Evolutionary conservation across 2,329 filamentous ascomycete species (phyloP), one percentile per base, ranked within the genome.

Genomic region (Paecilomyces niveus): DNA sequence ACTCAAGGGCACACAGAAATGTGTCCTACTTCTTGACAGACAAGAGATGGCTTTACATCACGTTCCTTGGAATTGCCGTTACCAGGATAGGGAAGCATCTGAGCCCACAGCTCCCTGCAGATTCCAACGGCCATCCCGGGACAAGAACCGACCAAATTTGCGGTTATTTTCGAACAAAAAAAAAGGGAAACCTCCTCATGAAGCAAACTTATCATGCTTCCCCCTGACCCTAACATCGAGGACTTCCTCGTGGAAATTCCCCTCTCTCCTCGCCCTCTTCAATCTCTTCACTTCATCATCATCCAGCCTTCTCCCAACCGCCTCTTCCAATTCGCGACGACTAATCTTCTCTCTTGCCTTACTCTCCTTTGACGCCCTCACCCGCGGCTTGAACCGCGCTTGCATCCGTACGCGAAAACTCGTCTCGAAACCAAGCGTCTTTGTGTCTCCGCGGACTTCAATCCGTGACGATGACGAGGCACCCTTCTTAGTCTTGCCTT

Each of bases 361-460:
- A 63, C 90, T 89, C 70, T 92, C 91, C 76, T 92, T 95, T 0
- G 82, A 84, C 9, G 88, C 88, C 74, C 88, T 89, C 53, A 94
- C 74, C 62, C 84, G 83, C 8, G 93, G 92, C 80, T 97, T 97
- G 79, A 96, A 97, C 55, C 90, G 83, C 22, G 93, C 91, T 77
- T 97, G 93, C 92, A 97, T 97, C 57, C 92, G 88, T 67, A 97
- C 84, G 54, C 90, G 83, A 60, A 96, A 72, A 6, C 86, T 88
- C 9, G 90, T 91, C 65, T 83, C 83, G 68, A 89, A 89, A 3
- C 80, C 83, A 55, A 86, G 84, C 8, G 78, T 76, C 13, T 87
- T 84, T 7, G 85, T 88, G 72, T 96, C 91, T 54, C 90, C 92
- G 32, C 90, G 85, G 11, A 95, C 80, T 64, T 92, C 88, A 0